Percentiles rank a stretch among this genome's conserved stretches.
phyloP scores from a whole-genome alignment of 2,329 filamentous ascomycete genomes.

The Ophiostoma pallidulum region DNA sequence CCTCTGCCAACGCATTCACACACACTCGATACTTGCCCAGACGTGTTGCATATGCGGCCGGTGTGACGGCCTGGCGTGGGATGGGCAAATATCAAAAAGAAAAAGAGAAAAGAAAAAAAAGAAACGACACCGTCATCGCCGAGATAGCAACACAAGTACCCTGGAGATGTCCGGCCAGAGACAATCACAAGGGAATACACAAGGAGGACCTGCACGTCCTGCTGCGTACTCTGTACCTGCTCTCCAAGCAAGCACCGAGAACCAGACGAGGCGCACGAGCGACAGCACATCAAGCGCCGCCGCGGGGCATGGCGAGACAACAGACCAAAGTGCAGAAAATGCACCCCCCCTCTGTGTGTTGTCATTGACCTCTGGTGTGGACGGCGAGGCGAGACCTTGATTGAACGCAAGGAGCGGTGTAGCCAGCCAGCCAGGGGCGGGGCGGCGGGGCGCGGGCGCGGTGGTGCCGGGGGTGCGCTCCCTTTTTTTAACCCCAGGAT shows the following conservation, averaged over 20 bases:
- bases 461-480: too few relatives aligned
- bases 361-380: too few relatives aligned
- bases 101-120: not conserved
- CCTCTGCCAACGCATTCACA: conserved; percentile 1
- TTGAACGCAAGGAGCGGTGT: conserved; percentile 3
- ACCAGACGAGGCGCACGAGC: not conserved
- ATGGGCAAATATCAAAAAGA: not conserved
- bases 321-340: not conserved
- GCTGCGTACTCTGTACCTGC: not conserved
- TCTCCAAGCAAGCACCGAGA: too few relatives aligned
- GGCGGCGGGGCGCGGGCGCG: too few relatives aligned
- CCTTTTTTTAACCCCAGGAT: too few relatives aligned
- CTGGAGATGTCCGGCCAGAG: not conserved
- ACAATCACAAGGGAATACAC: too few relatives aligned
- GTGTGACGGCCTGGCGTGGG: conserved; percentile 31
- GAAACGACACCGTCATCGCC: not conserved
- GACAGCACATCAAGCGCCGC: not conserved
- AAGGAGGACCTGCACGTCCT: not conserved
- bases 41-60: conserved; percentile 25
- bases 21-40: not conserved
- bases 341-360: too few relatives aligned
- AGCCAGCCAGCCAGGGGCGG: too few relatives aligned
- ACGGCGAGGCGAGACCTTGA: too few relatives aligned
- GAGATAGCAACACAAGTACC: not conserved
- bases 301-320: not conserved